Evolutionary conservation across 2,329 filamentous ascomycete genomes (phyloP).

Genomic region (Neofusicoccum parvum): DNA sequence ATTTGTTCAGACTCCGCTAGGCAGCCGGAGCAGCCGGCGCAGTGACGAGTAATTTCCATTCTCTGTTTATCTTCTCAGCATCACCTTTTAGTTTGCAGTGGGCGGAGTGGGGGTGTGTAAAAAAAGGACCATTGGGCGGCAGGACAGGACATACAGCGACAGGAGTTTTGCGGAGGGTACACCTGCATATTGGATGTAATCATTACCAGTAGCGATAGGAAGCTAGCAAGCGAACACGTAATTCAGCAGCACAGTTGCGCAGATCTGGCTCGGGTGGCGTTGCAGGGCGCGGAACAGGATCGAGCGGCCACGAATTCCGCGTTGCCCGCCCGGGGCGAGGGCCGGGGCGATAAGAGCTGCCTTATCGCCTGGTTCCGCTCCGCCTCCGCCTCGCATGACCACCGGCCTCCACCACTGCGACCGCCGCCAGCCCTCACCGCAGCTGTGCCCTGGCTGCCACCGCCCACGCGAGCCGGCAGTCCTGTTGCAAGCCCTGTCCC

Average conservation of each 20-base stretch:
- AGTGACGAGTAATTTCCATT: slow-evolving; percentile 6
- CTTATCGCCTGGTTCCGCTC: neutral
- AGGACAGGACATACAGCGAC: slow-evolving; percentile 10
- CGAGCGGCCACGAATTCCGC: neutral
- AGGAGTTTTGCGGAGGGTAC: slow-evolving; percentile 7
- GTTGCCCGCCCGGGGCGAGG: neutral
- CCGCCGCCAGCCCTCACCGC: slow-evolving; percentile 8
- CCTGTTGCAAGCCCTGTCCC: neutral
- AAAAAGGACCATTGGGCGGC: slow-evolving; percentile 11
- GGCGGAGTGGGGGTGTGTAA: slow-evolving; percentile 3
- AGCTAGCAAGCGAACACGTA: slow-evolving; percentile 2
- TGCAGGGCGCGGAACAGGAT: neutral
- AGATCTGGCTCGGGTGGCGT: neutral
- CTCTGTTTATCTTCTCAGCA: slow-evolving; percentile 14
- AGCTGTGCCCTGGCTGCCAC: slow-evolving; percentile 11
- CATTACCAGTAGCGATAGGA: slow-evolving; percentile 7
- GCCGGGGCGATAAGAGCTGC: slow-evolving; percentile 3
- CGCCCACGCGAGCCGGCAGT: neutral
- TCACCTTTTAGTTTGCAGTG: slow-evolving; percentile 9
- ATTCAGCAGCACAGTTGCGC: neutral
- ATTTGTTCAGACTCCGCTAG: slow-evolving; percentile 32
- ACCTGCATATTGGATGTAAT: slow-evolving; percentile 6
- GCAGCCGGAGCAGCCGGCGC: slow-evolving; percentile 10
- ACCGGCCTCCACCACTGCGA: neutral
- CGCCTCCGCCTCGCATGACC: slow-evolving; percentile 5